A percentile compares a stretch with the other conserved stretches of the same genome.
phyloP scores from a whole-genome alignment of 768 basidiomycete species.

The Tricholoma bakamatsutake region DNA sequence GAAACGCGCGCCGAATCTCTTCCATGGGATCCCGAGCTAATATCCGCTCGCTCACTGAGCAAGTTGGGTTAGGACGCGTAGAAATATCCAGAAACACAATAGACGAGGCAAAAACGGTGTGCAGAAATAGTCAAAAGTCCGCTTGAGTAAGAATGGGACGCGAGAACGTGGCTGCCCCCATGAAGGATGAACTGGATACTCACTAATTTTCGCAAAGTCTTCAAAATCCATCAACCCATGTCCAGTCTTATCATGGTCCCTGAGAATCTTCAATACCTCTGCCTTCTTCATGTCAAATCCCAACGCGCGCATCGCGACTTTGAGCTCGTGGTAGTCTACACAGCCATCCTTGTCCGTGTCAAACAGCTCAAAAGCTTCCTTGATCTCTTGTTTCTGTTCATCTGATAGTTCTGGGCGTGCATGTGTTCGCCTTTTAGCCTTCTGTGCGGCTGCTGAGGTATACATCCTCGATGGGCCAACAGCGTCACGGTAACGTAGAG shows the following conservation, averaged over 20 bases:
- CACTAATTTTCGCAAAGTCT: conserved; percentile 92
- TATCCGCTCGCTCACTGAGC: conserved; percentile 88
- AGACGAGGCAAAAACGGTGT: background rate
- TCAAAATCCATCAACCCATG: conserved; percentile 86
- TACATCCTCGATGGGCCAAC: conserved; percentile 38
- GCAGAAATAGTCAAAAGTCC: background rate
- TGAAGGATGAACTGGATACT: conserved; percentile 21
- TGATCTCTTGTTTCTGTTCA: conserved; percentile 93
- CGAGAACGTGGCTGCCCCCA: conserved; percentile 1
- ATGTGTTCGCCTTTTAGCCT: conserved; percentile 67
- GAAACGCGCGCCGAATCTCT: conserved; percentile 93
- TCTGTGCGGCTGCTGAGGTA: conserved; percentile 62
- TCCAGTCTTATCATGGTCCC: conserved; percentile 85
- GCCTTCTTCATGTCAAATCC: conserved; percentile 99
- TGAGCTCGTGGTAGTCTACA: conserved; percentile 97
- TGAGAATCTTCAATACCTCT: conserved; percentile 89
- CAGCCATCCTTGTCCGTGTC: conserved; percentile 98
- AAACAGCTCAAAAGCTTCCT: conserved; percentile 98
- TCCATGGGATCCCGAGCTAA: conserved; percentile 93
- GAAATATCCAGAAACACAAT: background rate
- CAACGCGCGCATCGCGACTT: conserved; percentile 96
- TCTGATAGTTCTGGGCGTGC: conserved; percentile 79
- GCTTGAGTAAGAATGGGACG: background rate
- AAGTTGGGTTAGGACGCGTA: conserved; percentile 10
- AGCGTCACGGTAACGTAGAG: background rate